phyloP scores from a whole-genome alignment of 23 red algal genomes.

The Chondrus crispus region DNA sequence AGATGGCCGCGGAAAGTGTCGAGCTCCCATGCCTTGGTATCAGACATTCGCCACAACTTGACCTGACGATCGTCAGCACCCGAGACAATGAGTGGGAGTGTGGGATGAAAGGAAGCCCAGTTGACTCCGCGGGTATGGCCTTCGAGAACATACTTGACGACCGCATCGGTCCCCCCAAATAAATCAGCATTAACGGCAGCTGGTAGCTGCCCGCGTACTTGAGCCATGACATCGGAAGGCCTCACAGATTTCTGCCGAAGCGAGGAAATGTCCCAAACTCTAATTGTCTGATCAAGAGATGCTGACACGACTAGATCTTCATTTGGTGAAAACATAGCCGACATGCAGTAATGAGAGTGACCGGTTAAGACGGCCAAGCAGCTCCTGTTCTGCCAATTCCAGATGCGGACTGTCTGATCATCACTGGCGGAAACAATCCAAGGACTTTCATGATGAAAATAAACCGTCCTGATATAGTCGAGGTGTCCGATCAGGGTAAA shows the following conservation, averaged over 20 bases:
- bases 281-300: constrained; percentile 92
- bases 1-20: constrained; percentile 96
- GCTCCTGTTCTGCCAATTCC: constrained; percentile 99
- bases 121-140: constrained; percentile 98
- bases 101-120: constrained; percentile 97
- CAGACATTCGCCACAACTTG: constrained; percentile 94
- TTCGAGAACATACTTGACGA: constrained; percentile 92
- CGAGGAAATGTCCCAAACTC: constrained; percentile 97
- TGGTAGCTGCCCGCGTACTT: constrained; percentile 73
- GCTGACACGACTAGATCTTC: constrained; percentile 98
- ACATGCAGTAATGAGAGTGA: constrained; percentile 99
- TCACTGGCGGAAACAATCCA: constrained; percentile 99
- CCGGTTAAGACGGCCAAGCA: constrained; percentile 95
- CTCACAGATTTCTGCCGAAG: constrained; percentile 81
- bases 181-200: constrained; percentile 90
- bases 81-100: constrained; percentile 91
- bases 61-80: constrained; percentile 97
- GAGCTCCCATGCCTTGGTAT: constrained; percentile 95
- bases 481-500: constrained; percentile 95
- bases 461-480: constrained; percentile 98
- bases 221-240: constrained; percentile 60
- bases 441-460: constrained; percentile 97
- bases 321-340: constrained; percentile 85
- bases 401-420: constrained; percentile 99
- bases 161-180: constrained; percentile 80